Base-by-base conservation (phyloP, 306 rosid genomes). In the Castanea sativa region DNA sequence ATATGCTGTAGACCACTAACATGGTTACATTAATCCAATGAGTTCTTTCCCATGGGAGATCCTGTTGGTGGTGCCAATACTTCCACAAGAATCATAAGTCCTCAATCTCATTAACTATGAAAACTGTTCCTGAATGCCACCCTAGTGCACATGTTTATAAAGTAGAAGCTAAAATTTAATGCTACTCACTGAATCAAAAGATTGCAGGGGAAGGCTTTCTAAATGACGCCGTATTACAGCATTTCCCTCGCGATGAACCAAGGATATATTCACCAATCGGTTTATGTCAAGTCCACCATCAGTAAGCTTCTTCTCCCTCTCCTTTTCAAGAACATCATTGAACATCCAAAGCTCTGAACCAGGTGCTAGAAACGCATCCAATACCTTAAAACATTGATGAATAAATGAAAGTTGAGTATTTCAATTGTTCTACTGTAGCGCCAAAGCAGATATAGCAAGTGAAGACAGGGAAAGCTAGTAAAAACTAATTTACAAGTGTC, bases 311-410 rank as follows among this genome's bases (percentile, higher is more conserved):
- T 81, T 86, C 51, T 91, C 90, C 89, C 98, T 87, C 83, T 90
- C 98, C 43, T 90, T 87, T 78, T 91, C 98, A 65, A 85, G 89
- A 82, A 93, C 97, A 79, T 91, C 98, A 82, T 91, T 93, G 86
- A 93, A 93, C 98, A 93, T 91, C 98, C 98, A 93, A 70, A 93
- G 95, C 89, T 93, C 98, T 55, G 98, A 91, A 73, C 89, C 88
- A 57, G 75, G 88, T 61, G 98, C 95, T 59, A 93, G 88, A 83
- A 91, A 93, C 69, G 95, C 98, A 76, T 93, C 98, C 90, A 93
- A 78, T 55, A 93, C 98, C 97, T 93, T 71, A 61, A 25, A 72
- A 9, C 59, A 23, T 16, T 29, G 4, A 71, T 21, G 65, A 25
- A 56, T 3, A 27, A 69, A 73, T 33, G 25, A 55, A 52, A 75